Evolutionary conservation across 768 basidiomycete genomes (phyloP).

Genomic region (Boletus rex-veris): DNA sequence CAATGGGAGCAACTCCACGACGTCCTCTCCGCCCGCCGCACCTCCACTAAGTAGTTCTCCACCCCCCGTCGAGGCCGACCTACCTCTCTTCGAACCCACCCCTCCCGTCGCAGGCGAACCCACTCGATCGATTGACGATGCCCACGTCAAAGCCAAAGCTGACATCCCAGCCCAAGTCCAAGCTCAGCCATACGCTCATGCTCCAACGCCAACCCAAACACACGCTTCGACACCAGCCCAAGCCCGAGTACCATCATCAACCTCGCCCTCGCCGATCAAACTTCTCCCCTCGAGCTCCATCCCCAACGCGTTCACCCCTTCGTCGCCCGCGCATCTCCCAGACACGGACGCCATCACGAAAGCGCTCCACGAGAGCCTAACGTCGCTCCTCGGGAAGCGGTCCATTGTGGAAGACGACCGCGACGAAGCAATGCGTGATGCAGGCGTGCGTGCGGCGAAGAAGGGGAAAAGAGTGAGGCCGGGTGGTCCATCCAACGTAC

Average conservation of each 20-base stretch:
- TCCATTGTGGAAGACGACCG: constrained; percentile 42
- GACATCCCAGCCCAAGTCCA: not conserved
- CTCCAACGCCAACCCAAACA: constrained; percentile 20
- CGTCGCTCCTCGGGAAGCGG: constrained; percentile 67
- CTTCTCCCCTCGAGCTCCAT: constrained; percentile 24
- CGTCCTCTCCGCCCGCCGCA: constrained; percentile 12
- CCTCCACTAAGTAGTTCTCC: constrained; percentile 34
- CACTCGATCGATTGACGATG: constrained; percentile 10
- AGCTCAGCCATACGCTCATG: not conserved
- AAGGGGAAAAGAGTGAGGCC: constrained; percentile 39
- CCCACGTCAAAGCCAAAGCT: constrained; percentile 15
- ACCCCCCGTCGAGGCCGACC: not conserved
- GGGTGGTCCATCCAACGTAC: constrained; percentile 36
- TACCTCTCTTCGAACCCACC: not conserved
- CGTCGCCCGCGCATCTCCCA: constrained; percentile 33
- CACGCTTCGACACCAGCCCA: not conserved
- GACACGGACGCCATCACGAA: constrained; percentile 49
- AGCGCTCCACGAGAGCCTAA: constrained; percentile 66
- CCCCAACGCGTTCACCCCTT: constrained; percentile 10
- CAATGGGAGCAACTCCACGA: not conserved
- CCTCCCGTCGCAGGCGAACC: constrained; percentile 1
- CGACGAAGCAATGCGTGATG: constrained; percentile 11
- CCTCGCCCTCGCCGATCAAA: constrained; percentile 53
- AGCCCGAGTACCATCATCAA: constrained; percentile 57
- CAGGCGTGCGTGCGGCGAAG: constrained; percentile 12